A percentile compares a stretch with the other conserved stretches of the same genome.
phyloP scores from a whole-genome alignment of 2,329 filamentous ascomycete species.

The Hypoxylon sp. region DNA sequence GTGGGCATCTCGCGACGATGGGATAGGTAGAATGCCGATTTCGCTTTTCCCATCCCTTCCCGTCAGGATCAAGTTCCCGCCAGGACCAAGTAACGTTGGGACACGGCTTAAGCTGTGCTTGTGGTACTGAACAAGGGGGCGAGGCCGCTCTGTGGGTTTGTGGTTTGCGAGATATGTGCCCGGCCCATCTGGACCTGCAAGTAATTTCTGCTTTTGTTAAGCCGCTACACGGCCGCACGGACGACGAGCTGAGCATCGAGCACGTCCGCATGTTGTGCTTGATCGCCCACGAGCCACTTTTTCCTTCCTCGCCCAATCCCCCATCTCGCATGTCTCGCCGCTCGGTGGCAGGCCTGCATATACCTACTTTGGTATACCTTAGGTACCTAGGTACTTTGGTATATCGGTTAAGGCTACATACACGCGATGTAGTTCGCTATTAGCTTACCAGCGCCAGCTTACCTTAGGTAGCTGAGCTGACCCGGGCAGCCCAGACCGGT shows the following conservation, averaged over 20 bases:
- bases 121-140: slow-evolving; percentile 19
- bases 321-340: slow-evolving; percentile 19
- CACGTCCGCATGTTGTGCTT: slow-evolving; percentile 31
- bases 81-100: slow-evolving; percentile 20
- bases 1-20: slow-evolving; percentile 18
- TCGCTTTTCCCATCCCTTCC: slow-evolving; percentile 28
- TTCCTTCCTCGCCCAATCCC: slow-evolving; percentile 26
- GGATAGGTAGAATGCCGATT: slow-evolving; percentile 28
- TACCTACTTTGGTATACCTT: no score
- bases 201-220: slow-evolving; percentile 33
- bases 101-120: slow-evolving; percentile 4
- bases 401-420: slow-evolving; percentile 11
- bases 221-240: slow-evolving; percentile 33
- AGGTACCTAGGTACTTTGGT: no score
- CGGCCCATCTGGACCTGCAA: slow-evolving; percentile 37
- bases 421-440: slow-evolving; percentile 9
- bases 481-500: slow-evolving; percentile 7
- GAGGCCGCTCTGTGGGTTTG: slow-evolving; percentile 26
- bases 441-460: no score
- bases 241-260: slow-evolving; percentile 31
- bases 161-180: slow-evolving; percentile 16
- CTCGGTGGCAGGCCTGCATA: slow-evolving; percentile 6
- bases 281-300: slow-evolving; percentile 27
- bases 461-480: no score
- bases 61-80: slow-evolving; percentile 18